Conservation (phyloP, 352 stramenopile species). For the Pythium guiyangense region DNA sequence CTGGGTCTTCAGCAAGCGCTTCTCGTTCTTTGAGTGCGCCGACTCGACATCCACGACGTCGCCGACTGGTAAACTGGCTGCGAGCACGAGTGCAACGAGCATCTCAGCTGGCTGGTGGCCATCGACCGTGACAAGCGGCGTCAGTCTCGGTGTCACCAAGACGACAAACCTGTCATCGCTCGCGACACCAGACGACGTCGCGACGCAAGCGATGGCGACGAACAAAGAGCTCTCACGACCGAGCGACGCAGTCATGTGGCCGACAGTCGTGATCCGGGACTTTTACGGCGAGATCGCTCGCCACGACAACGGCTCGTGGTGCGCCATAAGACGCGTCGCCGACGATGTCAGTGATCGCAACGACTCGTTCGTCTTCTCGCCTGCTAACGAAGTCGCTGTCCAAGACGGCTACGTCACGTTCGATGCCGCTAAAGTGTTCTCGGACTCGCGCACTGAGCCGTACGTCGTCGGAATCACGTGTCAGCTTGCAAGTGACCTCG, state of each 20-base stretch:
- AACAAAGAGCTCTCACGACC: slow-evolving; percentile 1
- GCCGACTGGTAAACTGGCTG: not conserved
- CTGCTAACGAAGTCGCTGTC: slow-evolving; percentile 20
- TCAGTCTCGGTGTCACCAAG: slow-evolving; percentile 31
- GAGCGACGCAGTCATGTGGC: slow-evolving; percentile 30
- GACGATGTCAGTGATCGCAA: slow-evolving; percentile 9
- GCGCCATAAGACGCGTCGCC: slow-evolving; percentile 19
- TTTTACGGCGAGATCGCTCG: slow-evolving; percentile 51
- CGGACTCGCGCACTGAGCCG: slow-evolving; percentile 20
- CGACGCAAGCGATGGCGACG: not conserved
- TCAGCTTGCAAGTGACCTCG: slow-evolving; percentile 18
- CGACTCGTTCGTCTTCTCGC: slow-evolving; percentile 43
- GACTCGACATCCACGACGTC: slow-evolving; percentile 20
- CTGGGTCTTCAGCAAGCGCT: slow-evolving; percentile 49
- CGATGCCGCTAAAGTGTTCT: slow-evolving; percentile 27
- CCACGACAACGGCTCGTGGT: slow-evolving; percentile 30
- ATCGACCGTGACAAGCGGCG: slow-evolving; percentile 47
- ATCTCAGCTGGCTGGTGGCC: slow-evolving; percentile 60
- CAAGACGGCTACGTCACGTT: slow-evolving; percentile 50
- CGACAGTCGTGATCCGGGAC: slow-evolving; percentile 53
- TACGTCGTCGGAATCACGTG: slow-evolving; percentile 48
- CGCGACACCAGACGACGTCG: not conserved
- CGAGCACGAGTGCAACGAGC: slow-evolving; percentile 35
- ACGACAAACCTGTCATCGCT: not conserved
- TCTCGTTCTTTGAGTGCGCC: slow-evolving; percentile 26